Conservation (phyloP, 371 early-diverging fungal genomes). For the Mortierella sp. region DNA sequence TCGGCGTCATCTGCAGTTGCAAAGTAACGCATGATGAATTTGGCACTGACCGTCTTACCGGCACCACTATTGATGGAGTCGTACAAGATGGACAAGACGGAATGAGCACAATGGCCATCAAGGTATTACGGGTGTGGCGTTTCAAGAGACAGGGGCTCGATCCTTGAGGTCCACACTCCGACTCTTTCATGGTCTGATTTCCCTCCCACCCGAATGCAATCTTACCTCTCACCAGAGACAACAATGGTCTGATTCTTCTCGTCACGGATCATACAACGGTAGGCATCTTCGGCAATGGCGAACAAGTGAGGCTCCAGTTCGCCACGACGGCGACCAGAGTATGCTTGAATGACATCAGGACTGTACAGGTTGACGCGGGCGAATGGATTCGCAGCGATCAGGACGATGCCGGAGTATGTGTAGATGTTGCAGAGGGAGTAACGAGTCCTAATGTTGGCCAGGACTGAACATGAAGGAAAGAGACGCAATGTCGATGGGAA, state of each 20-base stretch:
- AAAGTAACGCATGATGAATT: slow-evolving; percentile 98
- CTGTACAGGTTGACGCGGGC: slow-evolving; percentile 86
- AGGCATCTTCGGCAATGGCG: slow-evolving; percentile 89
- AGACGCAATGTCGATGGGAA: too few relatives aligned
- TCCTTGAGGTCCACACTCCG: too few relatives aligned
- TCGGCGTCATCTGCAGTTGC: slow-evolving; percentile 79
- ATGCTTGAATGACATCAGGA: slow-evolving; percentile 88
- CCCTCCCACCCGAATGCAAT: background rate
- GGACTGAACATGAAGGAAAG: slow-evolving; percentile 66
- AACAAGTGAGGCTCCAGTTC: slow-evolving; percentile 97
- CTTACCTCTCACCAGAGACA: slow-evolving; percentile 95
- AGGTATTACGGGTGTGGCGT: too few relatives aligned
- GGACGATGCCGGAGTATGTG: slow-evolving; percentile 98
- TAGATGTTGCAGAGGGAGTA: slow-evolving; percentile 93
- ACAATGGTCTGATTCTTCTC: slow-evolving; percentile 96
- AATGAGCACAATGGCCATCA: too few relatives aligned
- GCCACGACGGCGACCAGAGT: slow-evolving; percentile 91
- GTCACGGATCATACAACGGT: slow-evolving; percentile 91
- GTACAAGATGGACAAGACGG: background rate
- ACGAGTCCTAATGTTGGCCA: slow-evolving; percentile 87
- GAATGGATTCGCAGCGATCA: slow-evolving; percentile 98
- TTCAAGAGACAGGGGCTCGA: too few relatives aligned
- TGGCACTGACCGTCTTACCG: slow-evolving; percentile 95
- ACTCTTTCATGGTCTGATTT: too few relatives aligned
- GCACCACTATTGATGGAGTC: slow-evolving; percentile 72